These are phyloP conservation scores for Globisporangium barbulae DNA, from an alignment of 352 stramenopile genomes.

Conservation along the genomic window DNA sequence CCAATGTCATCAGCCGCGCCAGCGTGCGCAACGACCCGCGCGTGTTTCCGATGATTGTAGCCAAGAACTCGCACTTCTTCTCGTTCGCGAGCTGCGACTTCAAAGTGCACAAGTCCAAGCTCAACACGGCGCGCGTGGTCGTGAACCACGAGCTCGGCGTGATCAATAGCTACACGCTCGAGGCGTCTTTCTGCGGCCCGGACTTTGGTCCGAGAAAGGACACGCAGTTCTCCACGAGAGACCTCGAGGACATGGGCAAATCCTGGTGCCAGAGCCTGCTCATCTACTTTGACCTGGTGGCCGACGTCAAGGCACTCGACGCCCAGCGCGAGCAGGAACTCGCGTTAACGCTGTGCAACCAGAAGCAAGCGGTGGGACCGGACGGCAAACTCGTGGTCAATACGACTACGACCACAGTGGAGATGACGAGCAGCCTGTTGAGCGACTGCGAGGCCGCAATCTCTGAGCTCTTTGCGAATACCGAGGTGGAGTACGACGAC, in stretches of 20 bases:
- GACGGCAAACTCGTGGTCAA: not conserved
- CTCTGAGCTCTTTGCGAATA: slow-evolving; percentile 44
- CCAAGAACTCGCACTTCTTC: slow-evolving; percentile 64
- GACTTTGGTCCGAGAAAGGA: slow-evolving; percentile 66
- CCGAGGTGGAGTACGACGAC: slow-evolving; percentile 24
- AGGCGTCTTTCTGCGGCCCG: slow-evolving; percentile 88
- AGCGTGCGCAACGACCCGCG: slow-evolving; percentile 57
- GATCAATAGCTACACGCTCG: slow-evolving; percentile 86
- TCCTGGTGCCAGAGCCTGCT: slow-evolving; percentile 73
- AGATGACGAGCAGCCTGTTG: slow-evolving; percentile 35
- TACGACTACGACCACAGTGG: slow-evolving; percentile 5
- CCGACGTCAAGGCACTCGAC: slow-evolving; percentile 43
- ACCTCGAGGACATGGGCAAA: slow-evolving; percentile 75
- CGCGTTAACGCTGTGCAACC: not conserved
- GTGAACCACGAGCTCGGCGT: slow-evolving; percentile 86
- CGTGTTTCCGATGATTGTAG: slow-evolving; percentile 80
- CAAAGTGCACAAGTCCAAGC: slow-evolving; percentile 87
- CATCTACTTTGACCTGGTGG: slow-evolving; percentile 64
- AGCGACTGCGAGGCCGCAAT: slow-evolving; percentile 62
- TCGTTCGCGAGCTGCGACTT: slow-evolving; percentile 89
- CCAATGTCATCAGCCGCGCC: not conserved
- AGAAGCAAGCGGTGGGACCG: not conserved
- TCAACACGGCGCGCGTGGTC: slow-evolving; percentile 88
- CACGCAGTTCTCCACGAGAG: slow-evolving; percentile 72
- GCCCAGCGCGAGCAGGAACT: slow-evolving; percentile 9